phyloP scores from a whole-genome alignment of 2,329 filamentous ascomycete genomes.

The Ceratocystis cacaofunesta region DNA sequence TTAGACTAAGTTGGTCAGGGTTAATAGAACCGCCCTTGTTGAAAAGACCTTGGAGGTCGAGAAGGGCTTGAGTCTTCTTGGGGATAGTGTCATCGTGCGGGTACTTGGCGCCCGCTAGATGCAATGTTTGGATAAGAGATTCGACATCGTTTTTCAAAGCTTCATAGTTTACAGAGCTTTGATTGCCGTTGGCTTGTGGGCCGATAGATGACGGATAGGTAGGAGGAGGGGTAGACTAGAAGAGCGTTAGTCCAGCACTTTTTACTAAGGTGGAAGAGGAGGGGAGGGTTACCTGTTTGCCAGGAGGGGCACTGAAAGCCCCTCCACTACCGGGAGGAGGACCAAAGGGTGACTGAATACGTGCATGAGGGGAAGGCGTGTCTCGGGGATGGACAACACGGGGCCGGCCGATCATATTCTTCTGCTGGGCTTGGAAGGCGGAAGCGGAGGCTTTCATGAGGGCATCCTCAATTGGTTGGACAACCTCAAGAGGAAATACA shows the following conservation, averaged over 20 bases:
- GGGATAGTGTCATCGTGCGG: conserved; percentile 63
- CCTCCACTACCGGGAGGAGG: conserved; percentile 1
- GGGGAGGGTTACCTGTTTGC: conserved; percentile 12
- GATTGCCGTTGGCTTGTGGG: conserved; percentile 2
- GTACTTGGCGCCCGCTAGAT: conserved; percentile 59
- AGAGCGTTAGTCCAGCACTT: background rate
- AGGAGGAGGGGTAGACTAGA: conserved; percentile 4
- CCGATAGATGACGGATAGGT: background rate
- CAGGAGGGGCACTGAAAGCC: conserved; percentile 2
- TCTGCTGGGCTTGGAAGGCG: conserved; percentile 43
- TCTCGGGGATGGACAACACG: conserved; percentile 49
- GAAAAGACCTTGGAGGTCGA: conserved; percentile 63
- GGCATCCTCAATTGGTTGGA: conserved; percentile 83
- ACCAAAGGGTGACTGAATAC: conserved; percentile 1
- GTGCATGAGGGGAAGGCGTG: conserved; percentile 28
- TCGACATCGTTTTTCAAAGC: conserved; percentile 72
- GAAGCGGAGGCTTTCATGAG: conserved; percentile 64
- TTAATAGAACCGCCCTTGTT: conserved; percentile 65
- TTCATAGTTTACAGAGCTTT: conserved; percentile 42
- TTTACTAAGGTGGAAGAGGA: background rate
- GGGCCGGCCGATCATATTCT: conserved; percentile 34
- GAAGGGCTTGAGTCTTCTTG: conserved; percentile 66
- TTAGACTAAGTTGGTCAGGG: conserved; percentile 66
- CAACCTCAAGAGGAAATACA: conserved; percentile 77
- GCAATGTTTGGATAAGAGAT: conserved; percentile 57